These are phyloP conservation scores for Cryptosporidium viatorum DNA, from an alignment of 169 alveolate genomes.

Conservation along the genomic window DNA sequence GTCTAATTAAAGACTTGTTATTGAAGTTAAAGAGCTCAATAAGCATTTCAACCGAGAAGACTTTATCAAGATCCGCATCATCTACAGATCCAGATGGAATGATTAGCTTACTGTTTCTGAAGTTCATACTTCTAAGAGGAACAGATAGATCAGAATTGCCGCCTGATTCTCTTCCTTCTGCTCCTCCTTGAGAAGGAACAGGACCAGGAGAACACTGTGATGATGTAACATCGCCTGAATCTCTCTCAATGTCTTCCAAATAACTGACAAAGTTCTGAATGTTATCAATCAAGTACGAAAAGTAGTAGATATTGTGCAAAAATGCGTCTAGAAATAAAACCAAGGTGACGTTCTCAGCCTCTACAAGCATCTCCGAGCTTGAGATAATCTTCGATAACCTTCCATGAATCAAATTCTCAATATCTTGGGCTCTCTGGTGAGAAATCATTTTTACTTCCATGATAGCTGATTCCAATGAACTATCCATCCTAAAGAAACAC, in stretches of 20 bases:
- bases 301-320: conserved; percentile 56
- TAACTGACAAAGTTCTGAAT: background rate
- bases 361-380: conserved; percentile 49
- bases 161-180: background rate
- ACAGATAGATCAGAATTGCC: background rate
- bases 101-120: conserved; percentile 28
- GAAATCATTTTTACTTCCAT: conserved; percentile 27
- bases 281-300: conserved; percentile 26
- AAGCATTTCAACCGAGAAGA: background rate
- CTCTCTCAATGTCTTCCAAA: background rate
- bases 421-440: background rate
- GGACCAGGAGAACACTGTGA: background rate
- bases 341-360: conserved; percentile 9
- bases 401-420: background rate
- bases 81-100: conserved; percentile 29
- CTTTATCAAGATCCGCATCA: background rate
- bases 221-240: background rate
- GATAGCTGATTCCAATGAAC: background rate
- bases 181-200: background rate
- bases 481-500: conserved; percentile 26
- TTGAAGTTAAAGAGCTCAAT: conserved; percentile 44
- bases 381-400: conserved; percentile 1
- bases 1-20: conserved; percentile 28
- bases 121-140: conserved; percentile 13
- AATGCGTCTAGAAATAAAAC: conserved; percentile 44